Evolutionary conservation across 2,329 filamentous ascomycete genomes (phyloP).

Genomic region (Lachnellula suecica): DNA sequence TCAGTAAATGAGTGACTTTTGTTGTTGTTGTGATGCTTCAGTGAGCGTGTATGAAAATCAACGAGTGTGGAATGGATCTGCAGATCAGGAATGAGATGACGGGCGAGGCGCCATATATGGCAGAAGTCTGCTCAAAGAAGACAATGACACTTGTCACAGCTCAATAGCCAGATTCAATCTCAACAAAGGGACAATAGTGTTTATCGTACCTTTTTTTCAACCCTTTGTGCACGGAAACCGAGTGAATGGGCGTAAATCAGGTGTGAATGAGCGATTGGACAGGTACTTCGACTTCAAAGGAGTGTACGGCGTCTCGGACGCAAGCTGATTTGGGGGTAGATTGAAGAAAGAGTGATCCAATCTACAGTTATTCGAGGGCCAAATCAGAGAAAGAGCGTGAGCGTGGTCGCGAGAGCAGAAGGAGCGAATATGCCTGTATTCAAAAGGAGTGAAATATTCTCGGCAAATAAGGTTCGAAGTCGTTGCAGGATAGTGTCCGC

Average conservation of each 20-base stretch:
- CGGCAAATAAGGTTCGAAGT: neutral
- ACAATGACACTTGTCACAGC: too few species aligned
- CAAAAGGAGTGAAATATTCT: neutral
- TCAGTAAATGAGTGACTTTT: slow-evolving; percentile 9
- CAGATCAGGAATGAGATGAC: neutral
- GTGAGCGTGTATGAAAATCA: neutral
- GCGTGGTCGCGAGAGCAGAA: neutral
- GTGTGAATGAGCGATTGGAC: neutral
- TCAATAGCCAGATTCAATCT: too few species aligned
- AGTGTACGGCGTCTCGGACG: slow-evolving; percentile 8
- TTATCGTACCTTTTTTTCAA: neutral
- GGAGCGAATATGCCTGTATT: neutral
- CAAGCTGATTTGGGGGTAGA: neutral
- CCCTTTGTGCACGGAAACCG: neutral
- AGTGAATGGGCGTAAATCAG: slow-evolving; percentile 1
- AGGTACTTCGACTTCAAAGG: neutral
- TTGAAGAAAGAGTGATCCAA: slow-evolving; percentile 9
- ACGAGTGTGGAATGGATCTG: neutral
- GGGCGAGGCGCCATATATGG: neutral
- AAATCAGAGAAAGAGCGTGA: neutral
- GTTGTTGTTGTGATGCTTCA: neutral
- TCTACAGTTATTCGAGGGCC: neutral
- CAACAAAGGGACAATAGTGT: neutral
- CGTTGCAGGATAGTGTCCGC: neutral
- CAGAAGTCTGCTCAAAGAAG: neutral